Conservation (phyloP, 345 rosid species). For the Hypericum perforatum region DNA sequence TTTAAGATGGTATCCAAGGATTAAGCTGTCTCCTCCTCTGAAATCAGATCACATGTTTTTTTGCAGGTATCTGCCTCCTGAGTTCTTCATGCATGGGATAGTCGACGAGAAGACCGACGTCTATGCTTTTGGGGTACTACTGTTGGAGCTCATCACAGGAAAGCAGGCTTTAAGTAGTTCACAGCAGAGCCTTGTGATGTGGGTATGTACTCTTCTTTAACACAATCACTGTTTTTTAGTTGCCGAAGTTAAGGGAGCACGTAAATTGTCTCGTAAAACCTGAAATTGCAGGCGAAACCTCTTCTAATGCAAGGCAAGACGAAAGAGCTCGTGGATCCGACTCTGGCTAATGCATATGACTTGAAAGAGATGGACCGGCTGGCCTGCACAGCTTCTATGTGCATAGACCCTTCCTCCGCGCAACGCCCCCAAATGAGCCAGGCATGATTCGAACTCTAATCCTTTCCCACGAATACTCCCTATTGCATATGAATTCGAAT, state of each 20-base stretch:
- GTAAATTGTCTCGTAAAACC: not conserved
- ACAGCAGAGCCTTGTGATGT: slow-evolving; percentile 81
- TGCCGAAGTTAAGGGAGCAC: not conserved
- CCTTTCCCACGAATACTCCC: too few species aligned
- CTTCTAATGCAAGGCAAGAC: slow-evolving; percentile 38
- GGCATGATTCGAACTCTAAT: too few species aligned
- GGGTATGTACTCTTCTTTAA: slow-evolving; percentile 43
- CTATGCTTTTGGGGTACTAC: slow-evolving; percentile 75
- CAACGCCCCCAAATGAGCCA: slow-evolving; percentile 73
- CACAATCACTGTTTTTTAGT: not conserved
- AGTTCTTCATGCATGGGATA: slow-evolving; percentile 85
- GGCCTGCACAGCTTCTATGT: slow-evolving; percentile 43
- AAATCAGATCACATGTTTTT: slow-evolving; percentile 5
- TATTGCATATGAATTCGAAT: too few species aligned
- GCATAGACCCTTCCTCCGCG: slow-evolving; percentile 45
- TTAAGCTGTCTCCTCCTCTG: not conserved
- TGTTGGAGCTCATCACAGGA: slow-evolving; percentile 79
- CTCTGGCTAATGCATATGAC: slow-evolving; percentile 40
- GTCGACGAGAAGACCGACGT: slow-evolving; percentile 95
- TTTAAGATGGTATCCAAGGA: slow-evolving; percentile 2
- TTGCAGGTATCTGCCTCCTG: slow-evolving; percentile 79
- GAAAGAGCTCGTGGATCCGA: slow-evolving; percentile 57
- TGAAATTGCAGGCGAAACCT: slow-evolving; percentile 52
- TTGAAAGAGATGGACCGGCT: slow-evolving; percentile 39
- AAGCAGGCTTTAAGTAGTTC: slow-evolving; percentile 68